Evolutionary conservation across 352 stramenopile species (phyloP), one percentile per base, ranked within the genome.

Genomic region (Pythium periplocum): DNA sequence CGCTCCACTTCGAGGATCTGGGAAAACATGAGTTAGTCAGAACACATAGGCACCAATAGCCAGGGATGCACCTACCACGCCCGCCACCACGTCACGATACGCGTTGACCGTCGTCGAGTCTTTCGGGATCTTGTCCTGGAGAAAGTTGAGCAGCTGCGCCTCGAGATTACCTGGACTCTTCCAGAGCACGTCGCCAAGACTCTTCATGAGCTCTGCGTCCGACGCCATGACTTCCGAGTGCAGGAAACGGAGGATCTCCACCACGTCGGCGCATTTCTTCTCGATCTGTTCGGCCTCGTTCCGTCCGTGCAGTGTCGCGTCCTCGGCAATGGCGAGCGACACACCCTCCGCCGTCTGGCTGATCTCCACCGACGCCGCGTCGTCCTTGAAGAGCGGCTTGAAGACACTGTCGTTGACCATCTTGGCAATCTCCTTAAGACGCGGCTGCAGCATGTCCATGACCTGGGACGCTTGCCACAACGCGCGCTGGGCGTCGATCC

Each of bases 141-240:
- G 52, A 32, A 86, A 36, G 35, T 71, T 71, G 48, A 84, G 73
- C 37, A 91, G 59, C 45, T 86, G 72, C 3, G 72, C 69, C 51
- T 91, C 80, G 6, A 91, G 59, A 53, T 86, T 86, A 4, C 78
- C 78, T 17, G 80, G 80, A 40, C 80, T 78, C 43, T 83, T 91
- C 78, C 80, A 91, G 41, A 91, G 55, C 4, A 83, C 63, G 10
- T 75, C 75, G 17, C 66, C 64, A 31, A 86, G 64, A 37, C 61
- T 66, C 11, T 66, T 55, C 75, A 88, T 88, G 26, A 87, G 57
- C 48, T 77, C 64, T 0, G 56, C 39, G 34, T 71, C 70, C 4
- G 66, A 45, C 2, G 41, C 54, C 53, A 91, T 72, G 36, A 91
- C 48, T 39, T 86, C 73, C 1, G 62, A 26, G 46, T 86, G 61